Percentiles rank a stretch among this genome's conserved stretches.
Evolutionary conservation across 2,329 filamentous ascomycete genomes (phyloP).

Genomic region (Ilyonectria mors-panacis): DNA sequence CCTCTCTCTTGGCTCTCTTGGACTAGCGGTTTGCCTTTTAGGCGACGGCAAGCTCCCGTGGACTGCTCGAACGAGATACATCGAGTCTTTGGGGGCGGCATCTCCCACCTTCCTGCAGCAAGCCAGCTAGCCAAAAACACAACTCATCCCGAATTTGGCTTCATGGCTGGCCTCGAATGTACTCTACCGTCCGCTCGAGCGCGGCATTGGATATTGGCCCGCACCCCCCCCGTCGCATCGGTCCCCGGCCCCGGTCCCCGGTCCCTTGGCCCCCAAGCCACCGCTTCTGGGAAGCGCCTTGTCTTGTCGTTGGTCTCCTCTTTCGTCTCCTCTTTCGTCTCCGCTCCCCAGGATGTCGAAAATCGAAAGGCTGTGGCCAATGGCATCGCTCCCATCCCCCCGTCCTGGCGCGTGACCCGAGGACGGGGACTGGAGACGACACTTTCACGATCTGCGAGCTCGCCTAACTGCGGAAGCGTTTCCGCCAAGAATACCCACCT

Average conservation of each 20-base stretch:
- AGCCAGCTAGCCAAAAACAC: conserved; percentile 40
- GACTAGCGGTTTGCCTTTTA: conserved; percentile 27
- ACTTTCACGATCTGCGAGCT: conserved; percentile 34
- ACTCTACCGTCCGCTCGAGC: conserved; percentile 29
- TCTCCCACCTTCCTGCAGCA: conserved; percentile 25
- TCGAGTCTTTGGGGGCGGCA: conserved; percentile 18
- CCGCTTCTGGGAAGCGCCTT: conserved; percentile 27
- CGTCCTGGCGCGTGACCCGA: conserved; percentile 46
- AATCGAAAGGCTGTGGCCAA: not conserved
- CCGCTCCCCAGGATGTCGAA: not conserved
- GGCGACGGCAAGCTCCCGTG: conserved; percentile 41
- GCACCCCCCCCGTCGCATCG: conserved; percentile 29
- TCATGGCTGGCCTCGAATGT: conserved; percentile 42
- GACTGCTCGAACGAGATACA: conserved; percentile 19
- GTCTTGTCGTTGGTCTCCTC: conserved; percentile 6
- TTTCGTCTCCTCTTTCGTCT: not conserved
- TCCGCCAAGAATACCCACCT: conserved; percentile 34
- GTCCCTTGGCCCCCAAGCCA: conserved; percentile 31
- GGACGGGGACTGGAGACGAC: conserved; percentile 26
- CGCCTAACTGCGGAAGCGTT: conserved; percentile 47
- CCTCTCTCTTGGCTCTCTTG: conserved; percentile 2
- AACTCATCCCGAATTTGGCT: conserved; percentile 37
- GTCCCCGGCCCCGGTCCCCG: conserved; percentile 26
- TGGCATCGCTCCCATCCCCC: conserved; percentile 31
- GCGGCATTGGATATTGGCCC: conserved; percentile 36